phyloP scores from a whole-genome alignment of 305 asterid genomes.

The Salvia sclarea region DNA sequence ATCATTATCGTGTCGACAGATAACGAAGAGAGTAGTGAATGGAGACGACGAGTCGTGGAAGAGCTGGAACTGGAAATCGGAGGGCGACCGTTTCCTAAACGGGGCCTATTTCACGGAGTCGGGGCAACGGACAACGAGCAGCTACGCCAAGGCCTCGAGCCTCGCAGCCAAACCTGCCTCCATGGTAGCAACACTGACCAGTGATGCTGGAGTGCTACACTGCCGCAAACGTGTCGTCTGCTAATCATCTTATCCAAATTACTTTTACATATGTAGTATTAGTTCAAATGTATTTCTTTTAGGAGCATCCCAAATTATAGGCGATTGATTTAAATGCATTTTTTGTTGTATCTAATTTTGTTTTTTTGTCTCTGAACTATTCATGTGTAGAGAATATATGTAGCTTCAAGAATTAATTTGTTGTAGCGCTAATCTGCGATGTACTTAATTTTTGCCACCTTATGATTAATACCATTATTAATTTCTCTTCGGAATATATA shows the following conservation, averaged over 20 bases:
- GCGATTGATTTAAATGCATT: neutral
- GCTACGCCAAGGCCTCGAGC: conserved; percentile 79
- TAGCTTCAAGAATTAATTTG: neutral
- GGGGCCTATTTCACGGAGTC: conserved; percentile 76
- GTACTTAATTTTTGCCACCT: neutral
- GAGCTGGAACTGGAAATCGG: conserved; percentile 85
- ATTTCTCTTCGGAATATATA: neutral
- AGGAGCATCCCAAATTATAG: neutral
- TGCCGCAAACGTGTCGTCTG: conserved; percentile 61
- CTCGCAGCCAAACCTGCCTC: conserved; percentile 71
- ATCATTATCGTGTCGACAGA: conserved; percentile 36
- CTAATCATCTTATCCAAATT: conserved; percentile 15
- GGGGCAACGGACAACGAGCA: conserved; percentile 50
- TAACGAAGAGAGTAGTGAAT: conserved; percentile 58
- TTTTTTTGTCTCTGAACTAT: neutral
- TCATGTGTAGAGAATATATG: too few species aligned
- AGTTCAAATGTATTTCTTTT: neutral
- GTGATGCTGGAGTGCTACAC: conserved; percentile 58
- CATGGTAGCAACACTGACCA: conserved; percentile 58
- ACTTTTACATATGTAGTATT: neutral
- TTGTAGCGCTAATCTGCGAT: neutral
- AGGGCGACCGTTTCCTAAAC: conserved; percentile 76
- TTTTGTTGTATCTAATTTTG: neutral
- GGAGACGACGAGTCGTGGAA: conserved; percentile 43
- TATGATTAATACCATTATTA: neutral